phyloP scores from a whole-genome alignment of 306 rosid genomes.

The Aeschynomene evenia region DNA sequence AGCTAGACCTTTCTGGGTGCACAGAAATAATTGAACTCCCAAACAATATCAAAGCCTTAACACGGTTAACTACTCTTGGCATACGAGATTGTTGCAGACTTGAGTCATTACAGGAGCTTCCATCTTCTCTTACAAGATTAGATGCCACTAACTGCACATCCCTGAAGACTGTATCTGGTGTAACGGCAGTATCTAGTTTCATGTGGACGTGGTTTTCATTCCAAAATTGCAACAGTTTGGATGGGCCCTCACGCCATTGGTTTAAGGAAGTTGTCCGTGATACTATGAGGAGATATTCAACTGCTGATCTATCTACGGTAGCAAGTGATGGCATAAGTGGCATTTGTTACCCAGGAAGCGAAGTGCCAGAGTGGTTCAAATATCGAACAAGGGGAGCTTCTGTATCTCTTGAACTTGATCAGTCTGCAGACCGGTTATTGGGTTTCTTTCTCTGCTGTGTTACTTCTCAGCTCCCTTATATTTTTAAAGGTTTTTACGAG shows the following conservation, averaged over 20 bases:
- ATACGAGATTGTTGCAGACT: background rate
- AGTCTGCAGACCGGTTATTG: background rate
- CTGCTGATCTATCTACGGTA: too few species aligned
- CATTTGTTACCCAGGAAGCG: background rate
- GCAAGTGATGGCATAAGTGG: too few species aligned
- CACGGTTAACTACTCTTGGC: background rate
- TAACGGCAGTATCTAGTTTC: background rate
- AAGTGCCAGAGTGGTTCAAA: slow-evolving; percentile 9
- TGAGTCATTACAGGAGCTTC: background rate
- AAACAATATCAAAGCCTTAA: background rate
- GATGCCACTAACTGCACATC: background rate
- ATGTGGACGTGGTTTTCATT: background rate
- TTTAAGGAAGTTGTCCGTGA: background rate
- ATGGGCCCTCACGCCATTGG: background rate
- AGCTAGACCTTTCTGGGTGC: background rate
- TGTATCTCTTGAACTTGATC: background rate
- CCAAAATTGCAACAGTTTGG: background rate
- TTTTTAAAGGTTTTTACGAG: too few species aligned
- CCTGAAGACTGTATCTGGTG: background rate
- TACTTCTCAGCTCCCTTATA: background rate
- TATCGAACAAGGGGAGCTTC: background rate
- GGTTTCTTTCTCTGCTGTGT: background rate
- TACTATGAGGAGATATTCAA: background rate
- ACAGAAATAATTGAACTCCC: background rate
- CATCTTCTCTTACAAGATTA: background rate